Percentiles rank a stretch among this genome's conserved stretches.
Conservation (phyloP, 129 eudicot species). For the Gnaphalium uliginosum region DNA sequence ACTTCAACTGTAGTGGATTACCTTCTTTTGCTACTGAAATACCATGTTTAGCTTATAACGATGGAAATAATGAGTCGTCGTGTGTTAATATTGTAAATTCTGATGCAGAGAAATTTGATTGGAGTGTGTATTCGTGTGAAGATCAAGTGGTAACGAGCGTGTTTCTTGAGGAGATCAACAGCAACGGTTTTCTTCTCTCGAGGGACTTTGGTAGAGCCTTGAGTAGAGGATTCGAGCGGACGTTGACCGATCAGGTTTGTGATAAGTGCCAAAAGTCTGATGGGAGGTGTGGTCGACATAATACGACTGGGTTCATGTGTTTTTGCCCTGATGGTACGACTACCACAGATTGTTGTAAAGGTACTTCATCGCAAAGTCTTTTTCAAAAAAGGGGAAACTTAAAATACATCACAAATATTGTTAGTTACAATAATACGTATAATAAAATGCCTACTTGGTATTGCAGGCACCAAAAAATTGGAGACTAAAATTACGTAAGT, state of each 20-base stretch:
- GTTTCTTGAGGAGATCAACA: background rate
- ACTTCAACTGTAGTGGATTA: slow-evolving; percentile 25
- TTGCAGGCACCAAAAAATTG: no score
- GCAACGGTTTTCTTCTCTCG: background rate
- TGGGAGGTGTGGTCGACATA: slow-evolving; percentile 16
- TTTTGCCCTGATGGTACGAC: slow-evolving; percentile 22
- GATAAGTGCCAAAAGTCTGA: background rate
- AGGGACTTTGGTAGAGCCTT: background rate
- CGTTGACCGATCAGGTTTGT: background rate
- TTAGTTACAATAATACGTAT: no score
- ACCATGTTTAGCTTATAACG: background rate
- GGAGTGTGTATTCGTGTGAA: slow-evolving; percentile 8
- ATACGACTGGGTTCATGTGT: background rate
- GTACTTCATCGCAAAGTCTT: background rate
- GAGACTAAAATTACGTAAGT: no score
- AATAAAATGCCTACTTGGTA: no score
- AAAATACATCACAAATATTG: no score
- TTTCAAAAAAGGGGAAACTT: no score
- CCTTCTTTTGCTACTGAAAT: background rate
- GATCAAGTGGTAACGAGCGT: slow-evolving; percentile 33
- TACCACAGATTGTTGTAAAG: background rate
- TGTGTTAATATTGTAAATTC: background rate
- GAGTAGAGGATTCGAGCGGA: slow-evolving; percentile 15
- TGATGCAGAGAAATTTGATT: background rate
- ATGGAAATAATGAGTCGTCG: background rate